A percentile compares a stretch with the other conserved stretches of the same genome.
These are phyloP conservation scores for Naganishia sp. DNA, from an alignment of 1,284 basidiomycete species.

Conservation along the genomic window DNA sequence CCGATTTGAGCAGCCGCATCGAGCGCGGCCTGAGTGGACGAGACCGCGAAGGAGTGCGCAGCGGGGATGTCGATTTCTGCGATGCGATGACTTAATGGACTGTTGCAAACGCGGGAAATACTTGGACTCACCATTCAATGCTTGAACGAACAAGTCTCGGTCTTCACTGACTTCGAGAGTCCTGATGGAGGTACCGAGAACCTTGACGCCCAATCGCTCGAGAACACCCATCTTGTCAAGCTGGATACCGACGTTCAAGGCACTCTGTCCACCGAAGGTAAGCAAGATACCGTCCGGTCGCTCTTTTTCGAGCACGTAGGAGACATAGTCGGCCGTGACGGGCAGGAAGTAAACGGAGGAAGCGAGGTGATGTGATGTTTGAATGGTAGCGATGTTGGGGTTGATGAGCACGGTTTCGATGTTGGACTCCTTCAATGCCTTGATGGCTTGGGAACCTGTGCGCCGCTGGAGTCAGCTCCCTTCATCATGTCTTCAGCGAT, in stretches of 20 bases:
- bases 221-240: conserved; percentile 97
- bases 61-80: conserved; percentile 97
- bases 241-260: conserved; percentile 95
- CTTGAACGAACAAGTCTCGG: conserved; percentile 94
- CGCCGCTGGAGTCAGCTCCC: background rate
- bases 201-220: conserved; percentile 89
- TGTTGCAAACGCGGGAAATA: background rate
- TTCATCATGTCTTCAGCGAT: background rate
- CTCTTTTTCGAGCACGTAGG: conserved; percentile 98
- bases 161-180: conserved; percentile 97
- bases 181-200: conserved; percentile 91
- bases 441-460: conserved; percentile 86
- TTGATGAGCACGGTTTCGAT: conserved; percentile 95
- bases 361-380: conserved; percentile 94
- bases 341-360: conserved; percentile 97
- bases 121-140: conserved; percentile 74
- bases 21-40: conserved; percentile 89
- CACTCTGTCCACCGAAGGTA: conserved; percentile 97
- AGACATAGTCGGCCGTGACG: conserved; percentile 95
- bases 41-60: conserved; percentile 95
- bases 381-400: conserved; percentile 96
- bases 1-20: conserved; percentile 88
- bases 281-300: conserved; percentile 95
- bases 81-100: conserved; percentile 8
- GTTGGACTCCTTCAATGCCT: conserved; percentile 94